Percentiles rank a stretch among this genome's conserved stretches.
Conservation (phyloP, 108 stramenopile species). For the Bacterosira constricta region DNA sequence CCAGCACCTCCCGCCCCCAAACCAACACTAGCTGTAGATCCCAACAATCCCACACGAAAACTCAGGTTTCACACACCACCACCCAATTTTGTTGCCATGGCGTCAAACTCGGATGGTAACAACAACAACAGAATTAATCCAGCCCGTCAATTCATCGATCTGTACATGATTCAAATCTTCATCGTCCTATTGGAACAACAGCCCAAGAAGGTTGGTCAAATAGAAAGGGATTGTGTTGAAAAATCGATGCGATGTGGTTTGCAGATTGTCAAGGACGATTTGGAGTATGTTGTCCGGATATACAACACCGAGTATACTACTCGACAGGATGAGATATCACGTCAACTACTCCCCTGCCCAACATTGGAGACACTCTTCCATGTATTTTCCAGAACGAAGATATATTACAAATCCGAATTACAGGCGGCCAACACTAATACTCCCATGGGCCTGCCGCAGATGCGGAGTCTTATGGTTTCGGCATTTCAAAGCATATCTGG, state of each 20-base stretch:
- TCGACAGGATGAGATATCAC: no score
- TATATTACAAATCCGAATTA: slow-evolving; percentile 73
- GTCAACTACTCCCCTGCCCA: not conserved
- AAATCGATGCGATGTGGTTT: slow-evolving; percentile 64
- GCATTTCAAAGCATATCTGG: slow-evolving; percentile 53
- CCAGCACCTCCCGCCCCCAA: not conserved
- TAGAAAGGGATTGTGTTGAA: slow-evolving; percentile 80
- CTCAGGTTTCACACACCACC: no score
- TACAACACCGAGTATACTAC: not conserved
- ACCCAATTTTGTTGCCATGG: no score
- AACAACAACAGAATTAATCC: no score
- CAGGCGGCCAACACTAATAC: slow-evolving; percentile 51
- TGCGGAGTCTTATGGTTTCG: slow-evolving; percentile 64
- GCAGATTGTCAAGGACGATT: slow-evolving; percentile 59
- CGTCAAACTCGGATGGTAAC: no score
- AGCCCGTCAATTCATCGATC: slow-evolving; percentile 70
- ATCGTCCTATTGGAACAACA: slow-evolving; percentile 83
- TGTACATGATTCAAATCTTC: slow-evolving; percentile 73
- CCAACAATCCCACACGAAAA: not conserved
- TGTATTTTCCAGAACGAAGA: slow-evolving; percentile 72
- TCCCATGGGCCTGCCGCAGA: slow-evolving; percentile 51
- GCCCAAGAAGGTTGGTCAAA: slow-evolving; percentile 68
- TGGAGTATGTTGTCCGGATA: slow-evolving; percentile 43
- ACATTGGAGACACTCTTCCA: slow-evolving; percentile 50
- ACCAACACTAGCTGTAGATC: not conserved